phyloP scores from a whole-genome alignment of 139 green algal genomes.

The Axilococcus clingmanii region DNA sequence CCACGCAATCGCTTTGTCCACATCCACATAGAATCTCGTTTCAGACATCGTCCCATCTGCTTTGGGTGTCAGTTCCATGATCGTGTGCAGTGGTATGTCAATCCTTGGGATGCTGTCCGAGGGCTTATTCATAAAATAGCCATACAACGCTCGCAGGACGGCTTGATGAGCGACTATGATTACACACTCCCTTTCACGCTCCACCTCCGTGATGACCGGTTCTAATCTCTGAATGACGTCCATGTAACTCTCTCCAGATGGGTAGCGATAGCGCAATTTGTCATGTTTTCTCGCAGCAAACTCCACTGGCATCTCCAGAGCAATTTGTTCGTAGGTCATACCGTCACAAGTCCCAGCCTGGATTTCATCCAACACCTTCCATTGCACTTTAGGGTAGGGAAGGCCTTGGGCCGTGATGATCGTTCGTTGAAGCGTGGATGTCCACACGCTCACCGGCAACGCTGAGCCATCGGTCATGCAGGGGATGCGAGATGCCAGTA shows the following conservation, averaged over 20 bases:
- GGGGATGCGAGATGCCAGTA: conserved; percentile 51
- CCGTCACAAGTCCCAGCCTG: conserved; percentile 72
- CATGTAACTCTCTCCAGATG: conserved; percentile 80
- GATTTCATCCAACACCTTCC: conserved; percentile 88
- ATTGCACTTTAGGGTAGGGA: conserved; percentile 78
- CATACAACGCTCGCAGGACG: conserved; percentile 75
- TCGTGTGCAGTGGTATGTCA: conserved; percentile 79
- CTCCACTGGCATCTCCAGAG: conserved; percentile 61
- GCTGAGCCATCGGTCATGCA: conserved; percentile 27
- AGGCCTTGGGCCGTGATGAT: conserved; percentile 80
- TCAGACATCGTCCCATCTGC: conserved; percentile 76
- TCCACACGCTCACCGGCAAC: conserved; percentile 83
- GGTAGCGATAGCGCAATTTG: conserved; percentile 91
- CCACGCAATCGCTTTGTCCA: conserved; percentile 33
- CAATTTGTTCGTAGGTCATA: conserved; percentile 79
- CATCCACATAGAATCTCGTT: conserved; percentile 41
- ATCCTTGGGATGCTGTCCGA: conserved; percentile 61
- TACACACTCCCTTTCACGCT: conserved; percentile 76
- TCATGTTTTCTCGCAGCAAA: conserved; percentile 61
- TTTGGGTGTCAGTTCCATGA: conserved; percentile 83
- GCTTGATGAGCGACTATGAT: conserved; percentile 80
- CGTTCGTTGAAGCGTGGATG: conserved; percentile 83
- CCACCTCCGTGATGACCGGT: conserved; percentile 85
- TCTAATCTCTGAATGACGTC: conserved; percentile 85
- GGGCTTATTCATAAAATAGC: conserved; percentile 69